A percentile compares a stretch with the other conserved stretches of the same genome.
phyloP scores from a whole-genome alignment of 768 basidiomycete species.

The Boletus rubescentipes region DNA sequence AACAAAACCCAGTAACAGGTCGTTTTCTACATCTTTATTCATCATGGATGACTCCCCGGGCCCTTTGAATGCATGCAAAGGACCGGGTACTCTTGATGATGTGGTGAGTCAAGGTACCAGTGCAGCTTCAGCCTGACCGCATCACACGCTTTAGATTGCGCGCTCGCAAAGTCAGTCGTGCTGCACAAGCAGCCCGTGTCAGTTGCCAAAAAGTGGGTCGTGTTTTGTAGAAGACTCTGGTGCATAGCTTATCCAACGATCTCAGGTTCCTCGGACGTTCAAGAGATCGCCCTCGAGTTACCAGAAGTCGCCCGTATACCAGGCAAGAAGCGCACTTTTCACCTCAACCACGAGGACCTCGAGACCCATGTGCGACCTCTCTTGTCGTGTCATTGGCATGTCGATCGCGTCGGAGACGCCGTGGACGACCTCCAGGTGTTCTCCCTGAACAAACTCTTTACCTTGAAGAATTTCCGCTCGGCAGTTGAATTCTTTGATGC shows the following conservation, averaged over 20 bases:
- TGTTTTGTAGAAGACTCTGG: not conserved
- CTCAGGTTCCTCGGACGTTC: constrained; percentile 19
- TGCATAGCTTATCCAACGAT: not conserved
- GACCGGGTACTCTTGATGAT: constrained; percentile 17
- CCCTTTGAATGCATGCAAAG: not conserved
- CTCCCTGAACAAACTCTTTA: constrained; percentile 29
- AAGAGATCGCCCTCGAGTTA: constrained; percentile 9
- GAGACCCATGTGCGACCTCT: constrained; percentile 38
- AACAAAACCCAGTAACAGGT: not conserved
- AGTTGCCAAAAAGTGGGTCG: constrained; percentile 12
- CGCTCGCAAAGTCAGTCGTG: constrained; percentile 22
- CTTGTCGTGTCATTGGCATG: constrained; percentile 30
- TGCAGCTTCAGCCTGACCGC: not conserved
- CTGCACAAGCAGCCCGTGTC: no score
- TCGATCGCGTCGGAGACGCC: constrained; percentile 13
- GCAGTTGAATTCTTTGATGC: constrained; percentile 30
- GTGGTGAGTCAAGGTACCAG: constrained; percentile 14
- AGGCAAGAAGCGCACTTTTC: constrained; percentile 33
- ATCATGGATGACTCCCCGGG: constrained; percentile 6
- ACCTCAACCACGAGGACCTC: constrained; percentile 34
- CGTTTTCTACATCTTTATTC: constrained; percentile 1
- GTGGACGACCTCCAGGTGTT: constrained; percentile 15
- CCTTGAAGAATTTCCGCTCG: constrained; percentile 23
- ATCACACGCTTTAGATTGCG: constrained; percentile 10
- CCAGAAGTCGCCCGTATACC: constrained; percentile 31